A percentile compares a stretch with the other conserved stretches of the same genome.
Evolutionary conservation across 2,329 filamentous ascomycete genomes (phyloP).

Genomic region (Lecanoromycetidae sp.): DNA sequence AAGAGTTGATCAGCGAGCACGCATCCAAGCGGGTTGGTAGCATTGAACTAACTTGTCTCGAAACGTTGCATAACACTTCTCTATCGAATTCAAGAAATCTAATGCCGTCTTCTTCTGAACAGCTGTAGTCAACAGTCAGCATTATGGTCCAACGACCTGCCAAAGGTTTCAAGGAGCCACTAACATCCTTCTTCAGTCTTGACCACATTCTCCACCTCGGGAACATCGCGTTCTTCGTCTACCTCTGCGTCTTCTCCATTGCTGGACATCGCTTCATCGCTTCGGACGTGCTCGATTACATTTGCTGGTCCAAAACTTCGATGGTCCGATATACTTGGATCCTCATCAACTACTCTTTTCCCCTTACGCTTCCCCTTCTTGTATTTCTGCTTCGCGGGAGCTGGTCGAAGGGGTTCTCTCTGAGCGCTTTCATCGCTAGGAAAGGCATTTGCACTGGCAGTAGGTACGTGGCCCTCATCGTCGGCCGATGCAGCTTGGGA

Average conservation of each 20-base stretch:
- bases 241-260: conserved; percentile 29
- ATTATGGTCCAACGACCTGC: not conserved
- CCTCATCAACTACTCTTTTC: conserved; percentile 29
- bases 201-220: conserved; percentile 33
- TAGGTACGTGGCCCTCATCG: not conserved
- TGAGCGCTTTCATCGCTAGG: conserved; percentile 25
- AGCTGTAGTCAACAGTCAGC: conserved; percentile 38
- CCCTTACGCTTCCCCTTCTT: conserved; percentile 37
- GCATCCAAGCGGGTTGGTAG: not conserved
- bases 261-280: conserved; percentile 18
- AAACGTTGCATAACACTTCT: conserved; percentile 78
- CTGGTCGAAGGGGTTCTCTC: conserved; percentile 23
- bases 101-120: conserved; percentile 68
- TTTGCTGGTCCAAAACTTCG: not conserved
- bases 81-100: conserved; percentile 66
- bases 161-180: conserved; percentile 18
- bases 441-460: conserved; percentile 20
- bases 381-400: conserved; percentile 25
- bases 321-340: not conserved
- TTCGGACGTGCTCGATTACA: conserved; percentile 20
- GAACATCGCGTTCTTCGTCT: conserved; percentile 33
- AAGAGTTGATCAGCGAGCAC: conserved; percentile 18
- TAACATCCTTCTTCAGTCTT: conserved; percentile 42
- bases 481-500: not conserved
- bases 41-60: conserved; percentile 43